Evolutionary conservation across 345 rosid genomes (phyloP).

Genomic region (Erysimum cheiranthoides): DNA sequence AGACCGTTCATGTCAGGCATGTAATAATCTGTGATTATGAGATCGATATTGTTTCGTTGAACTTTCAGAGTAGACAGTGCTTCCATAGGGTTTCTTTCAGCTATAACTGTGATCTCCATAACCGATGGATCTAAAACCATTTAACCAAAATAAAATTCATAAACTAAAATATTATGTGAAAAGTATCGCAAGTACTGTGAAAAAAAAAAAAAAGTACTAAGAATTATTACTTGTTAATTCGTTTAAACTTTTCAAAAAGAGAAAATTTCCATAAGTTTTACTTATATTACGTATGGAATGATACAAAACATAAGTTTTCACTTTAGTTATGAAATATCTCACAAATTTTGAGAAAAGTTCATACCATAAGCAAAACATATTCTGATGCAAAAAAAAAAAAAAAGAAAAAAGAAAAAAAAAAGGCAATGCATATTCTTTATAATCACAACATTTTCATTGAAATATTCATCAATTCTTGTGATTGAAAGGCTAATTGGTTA

Average conservation of each 20-base stretch:
- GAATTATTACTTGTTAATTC: background rate
- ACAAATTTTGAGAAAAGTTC: background rate
- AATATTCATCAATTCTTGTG: background rate
- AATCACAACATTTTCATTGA: background rate
- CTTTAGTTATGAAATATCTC: background rate
- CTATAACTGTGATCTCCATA: slow-evolving; percentile 48
- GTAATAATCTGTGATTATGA: slow-evolving; percentile 71
- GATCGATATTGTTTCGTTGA: slow-evolving; percentile 48
- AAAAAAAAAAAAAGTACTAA: no score
- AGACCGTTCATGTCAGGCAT: slow-evolving; percentile 78
- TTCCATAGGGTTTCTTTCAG: slow-evolving; percentile 48
- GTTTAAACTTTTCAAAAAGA: background rate
- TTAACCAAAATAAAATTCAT: slow-evolving; percentile 13
- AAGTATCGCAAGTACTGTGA: slow-evolving; percentile 4
- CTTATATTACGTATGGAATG: background rate
- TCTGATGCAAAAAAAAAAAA: no score
- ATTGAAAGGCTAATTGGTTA: slow-evolving; percentile 12
- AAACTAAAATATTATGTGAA: background rate
- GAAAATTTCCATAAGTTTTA: background rate
- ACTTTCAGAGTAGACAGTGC: slow-evolving; percentile 59
- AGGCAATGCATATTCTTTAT: background rate
- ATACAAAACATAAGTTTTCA: background rate
- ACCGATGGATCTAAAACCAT: slow-evolving; percentile 35
- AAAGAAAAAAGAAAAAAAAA: no score
- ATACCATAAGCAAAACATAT: background rate